Percentiles rank a stretch among this genome's conserved stretches.
These are phyloP conservation scores for Candolleomyces eurysporus DNA, from an alignment of 768 basidiomycete genomes.

Conservation along the genomic window DNA sequence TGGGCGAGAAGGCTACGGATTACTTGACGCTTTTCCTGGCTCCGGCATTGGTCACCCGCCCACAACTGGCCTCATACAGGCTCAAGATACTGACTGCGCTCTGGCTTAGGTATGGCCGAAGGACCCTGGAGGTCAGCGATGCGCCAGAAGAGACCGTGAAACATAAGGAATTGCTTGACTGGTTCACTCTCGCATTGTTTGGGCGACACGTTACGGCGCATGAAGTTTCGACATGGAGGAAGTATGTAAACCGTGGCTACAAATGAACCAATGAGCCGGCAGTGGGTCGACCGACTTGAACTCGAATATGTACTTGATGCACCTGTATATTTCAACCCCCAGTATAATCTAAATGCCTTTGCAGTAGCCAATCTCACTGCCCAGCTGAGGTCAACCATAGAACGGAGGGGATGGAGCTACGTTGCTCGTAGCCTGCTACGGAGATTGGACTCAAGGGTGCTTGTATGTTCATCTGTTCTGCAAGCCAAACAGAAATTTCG, in stretches of 20 bases:
- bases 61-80: background rate
- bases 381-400: too few relatives aligned
- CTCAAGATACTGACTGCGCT: background rate
- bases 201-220: background rate
- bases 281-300: too few relatives aligned
- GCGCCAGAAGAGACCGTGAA: background rate
- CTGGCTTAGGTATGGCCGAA: background rate
- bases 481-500: slow-evolving; percentile 4
- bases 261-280: too few relatives aligned
- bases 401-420: background rate
- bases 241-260: too few relatives aligned
- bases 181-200: background rate
- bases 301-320: too few relatives aligned
- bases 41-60: background rate
- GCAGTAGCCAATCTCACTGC: too few relatives aligned
- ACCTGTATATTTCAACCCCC: too few relatives aligned
- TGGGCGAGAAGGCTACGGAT: background rate
- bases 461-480: slow-evolving; percentile 2
- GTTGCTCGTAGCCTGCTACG: background rate
- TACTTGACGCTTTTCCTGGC: background rate
- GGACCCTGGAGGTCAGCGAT: background rate
- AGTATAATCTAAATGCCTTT: too few relatives aligned
- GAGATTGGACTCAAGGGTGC: background rate
- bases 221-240: too few relatives aligned
- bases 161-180: background rate